Conservation (phyloP, 495 filamentous ascomycete genomes). For the Neurospora sp. region DNA sequence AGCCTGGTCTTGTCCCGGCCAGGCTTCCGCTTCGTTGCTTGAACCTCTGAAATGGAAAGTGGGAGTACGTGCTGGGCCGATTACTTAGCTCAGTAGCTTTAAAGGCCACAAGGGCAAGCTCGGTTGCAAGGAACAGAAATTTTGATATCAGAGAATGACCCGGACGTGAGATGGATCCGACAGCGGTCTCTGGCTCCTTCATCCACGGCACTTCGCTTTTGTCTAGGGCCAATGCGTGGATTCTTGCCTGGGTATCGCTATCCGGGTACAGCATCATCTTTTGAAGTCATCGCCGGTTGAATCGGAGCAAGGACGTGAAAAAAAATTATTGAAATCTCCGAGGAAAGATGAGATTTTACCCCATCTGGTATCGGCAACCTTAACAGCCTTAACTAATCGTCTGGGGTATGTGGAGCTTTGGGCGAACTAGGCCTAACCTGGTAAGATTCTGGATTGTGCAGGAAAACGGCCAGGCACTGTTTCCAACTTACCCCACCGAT, state of each 20-base stretch:
- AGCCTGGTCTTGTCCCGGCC: not conserved
- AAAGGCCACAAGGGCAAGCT: not conserved
- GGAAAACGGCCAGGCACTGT: not conserved
- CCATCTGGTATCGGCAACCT: not conserved
- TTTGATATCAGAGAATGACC: not conserved
- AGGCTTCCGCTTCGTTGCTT: not conserved
- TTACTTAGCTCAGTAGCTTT: not conserved
- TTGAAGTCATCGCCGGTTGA: not conserved
- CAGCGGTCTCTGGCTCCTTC: not conserved
- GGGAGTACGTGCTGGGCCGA: not conserved
- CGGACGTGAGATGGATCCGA: not conserved
- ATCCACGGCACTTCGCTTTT: not conserved
- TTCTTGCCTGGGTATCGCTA: not conserved
- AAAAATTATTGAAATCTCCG: not conserved
- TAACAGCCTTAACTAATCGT: not conserved
- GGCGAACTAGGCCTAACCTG: not conserved
- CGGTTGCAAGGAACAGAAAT: not conserved
- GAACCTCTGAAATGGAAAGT: not conserved
- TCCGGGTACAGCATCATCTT: not conserved
- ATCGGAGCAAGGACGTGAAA: not conserved
- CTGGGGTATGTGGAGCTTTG: not conserved
- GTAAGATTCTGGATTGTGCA: not conserved
- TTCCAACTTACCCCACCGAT: not conserved
- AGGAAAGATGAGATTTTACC: not conserved
- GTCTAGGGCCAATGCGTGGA: not conserved